Base-by-base conservation (phyloP, 2,329 filamentous ascomycete genomes). In the Penicillium sp. region DNA sequence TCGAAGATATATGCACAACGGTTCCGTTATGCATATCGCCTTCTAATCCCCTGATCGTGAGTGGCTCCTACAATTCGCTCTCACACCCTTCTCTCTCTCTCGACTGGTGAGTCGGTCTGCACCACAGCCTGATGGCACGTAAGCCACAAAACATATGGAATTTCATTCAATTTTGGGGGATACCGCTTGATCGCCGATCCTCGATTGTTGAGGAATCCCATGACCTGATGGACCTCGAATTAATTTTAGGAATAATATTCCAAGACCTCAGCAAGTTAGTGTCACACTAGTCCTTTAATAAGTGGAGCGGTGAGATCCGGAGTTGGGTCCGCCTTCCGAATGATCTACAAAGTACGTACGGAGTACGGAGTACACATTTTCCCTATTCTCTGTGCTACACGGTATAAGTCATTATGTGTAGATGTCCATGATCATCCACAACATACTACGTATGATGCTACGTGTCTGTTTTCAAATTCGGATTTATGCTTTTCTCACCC, bases 291-390 rank as follows among this genome's bases (percentile, higher is more conserved):
- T 31, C 18, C 10, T 27, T 12, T 23, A 21, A 27, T 39, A 42
- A 47, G 60, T 56, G 61, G 53, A 57, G 63, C 58, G 62, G 61
- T 63, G 57, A 63, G 47, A 47, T 8, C 35, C 51, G 51, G 51
- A 54, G 45, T 50, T 50, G 32, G 16, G 23, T n/a, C 38, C 46
- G 45, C 38, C 46, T 50, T 54, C 51, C 47, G 52, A 50, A 15
- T 35, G 50, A 52, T 45, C 39, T 50, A 37, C 37, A 8, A 34
- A 34, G 32, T 34, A 34, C 32, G 27, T 25, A 21, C 18, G 18
- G 18, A 21, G 18, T 21, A 21, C 18, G 18, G 18, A 21, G 18
- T 21, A 27, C 25, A 7, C 16, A 41, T 40, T 29, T 21, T 49
- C 29, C 16, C 27, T 29, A 51, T 41, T 40, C 47, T 46, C 34